phyloP scores from a whole-genome alignment of 2,329 filamentous ascomycete genomes.

The Cladosporium sp. region DNA sequence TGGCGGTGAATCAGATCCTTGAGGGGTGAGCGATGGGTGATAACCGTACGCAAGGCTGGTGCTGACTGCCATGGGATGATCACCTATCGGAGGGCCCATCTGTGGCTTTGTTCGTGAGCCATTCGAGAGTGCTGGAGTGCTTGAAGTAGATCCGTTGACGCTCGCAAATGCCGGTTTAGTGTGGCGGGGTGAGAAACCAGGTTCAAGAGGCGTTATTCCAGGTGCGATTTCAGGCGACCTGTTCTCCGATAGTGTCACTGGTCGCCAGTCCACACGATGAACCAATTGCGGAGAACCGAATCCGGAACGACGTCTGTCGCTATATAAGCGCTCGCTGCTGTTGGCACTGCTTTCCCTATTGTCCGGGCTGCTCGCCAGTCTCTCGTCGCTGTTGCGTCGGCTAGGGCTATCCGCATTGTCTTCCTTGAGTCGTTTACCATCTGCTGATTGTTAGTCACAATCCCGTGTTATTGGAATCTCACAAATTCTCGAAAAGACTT shows the following conservation, averaged over 20 bases:
- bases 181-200: constrained; percentile 4
- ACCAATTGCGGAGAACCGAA: background rate
- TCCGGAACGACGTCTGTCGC: background rate
- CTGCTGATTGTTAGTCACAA: background rate
- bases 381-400: constrained; percentile 6
- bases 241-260: background rate
- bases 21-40: background rate
- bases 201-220: background rate
- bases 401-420: background rate
- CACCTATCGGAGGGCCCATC: background rate
- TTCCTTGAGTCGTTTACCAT: constrained; percentile 7
- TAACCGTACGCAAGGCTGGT: constrained; percentile 11
- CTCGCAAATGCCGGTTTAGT: constrained; percentile 4
- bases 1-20: background rate
- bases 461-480: no score
- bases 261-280: constrained; percentile 3
- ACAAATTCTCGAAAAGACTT: background rate
- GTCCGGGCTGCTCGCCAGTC: constrained; percentile 2
- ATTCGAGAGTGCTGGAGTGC: background rate
- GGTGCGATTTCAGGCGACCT: background rate
- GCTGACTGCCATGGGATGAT: constrained; percentile 10
- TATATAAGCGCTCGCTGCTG: background rate
- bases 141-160: background rate
- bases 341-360: constrained; percentile 2
- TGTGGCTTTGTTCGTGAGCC: background rate